phyloP scores from a whole-genome alignment of 1,284 basidiomycete species.

The Tremellales sp. region DNA sequence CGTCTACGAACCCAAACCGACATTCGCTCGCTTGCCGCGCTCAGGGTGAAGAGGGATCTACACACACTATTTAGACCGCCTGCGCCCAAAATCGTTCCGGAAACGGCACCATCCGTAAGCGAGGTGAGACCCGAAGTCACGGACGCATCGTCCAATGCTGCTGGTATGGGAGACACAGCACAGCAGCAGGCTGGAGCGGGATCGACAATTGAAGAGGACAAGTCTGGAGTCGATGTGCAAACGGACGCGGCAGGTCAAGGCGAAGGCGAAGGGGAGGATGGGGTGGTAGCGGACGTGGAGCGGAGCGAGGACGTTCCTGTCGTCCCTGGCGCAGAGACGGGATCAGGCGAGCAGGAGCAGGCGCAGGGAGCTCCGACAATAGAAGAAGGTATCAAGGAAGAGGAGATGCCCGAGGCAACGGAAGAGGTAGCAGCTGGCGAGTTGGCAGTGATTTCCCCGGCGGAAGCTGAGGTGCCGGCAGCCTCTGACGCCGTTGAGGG shows the following conservation, averaged over 20 bases:
- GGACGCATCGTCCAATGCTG: no score
- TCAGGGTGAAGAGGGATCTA: conserved; percentile 23
- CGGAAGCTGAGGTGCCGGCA: background rate
- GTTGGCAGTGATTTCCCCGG: no score
- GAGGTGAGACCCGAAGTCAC: no score
- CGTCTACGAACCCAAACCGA: conserved; percentile 30
- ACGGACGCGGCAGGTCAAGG: background rate
- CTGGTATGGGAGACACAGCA: no score
- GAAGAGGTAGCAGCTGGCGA: no score
- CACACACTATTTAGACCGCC: conserved; percentile 23
- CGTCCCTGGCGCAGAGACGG: background rate
- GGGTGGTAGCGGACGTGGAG: conserved; percentile 1
- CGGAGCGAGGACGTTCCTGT: background rate
- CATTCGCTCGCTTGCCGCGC: conserved; percentile 23
- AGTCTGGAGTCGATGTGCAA: conserved; percentile 2
- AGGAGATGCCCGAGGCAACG: background rate
- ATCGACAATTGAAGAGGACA: conserved; percentile 1
- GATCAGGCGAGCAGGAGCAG: background rate
- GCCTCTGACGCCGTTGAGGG: background rate
- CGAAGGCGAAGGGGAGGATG: conserved; percentile 1
- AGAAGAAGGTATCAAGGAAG: background rate
- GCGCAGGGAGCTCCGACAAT: background rate
- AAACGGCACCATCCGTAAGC: no score
- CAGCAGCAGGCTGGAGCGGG: no score
- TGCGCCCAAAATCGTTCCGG: conserved; percentile 5